These are phyloP conservation scores for Trichoderma asperelloides DNA, from an alignment of 495 filamentous ascomycete genomes.

Conservation along the genomic window DNA sequence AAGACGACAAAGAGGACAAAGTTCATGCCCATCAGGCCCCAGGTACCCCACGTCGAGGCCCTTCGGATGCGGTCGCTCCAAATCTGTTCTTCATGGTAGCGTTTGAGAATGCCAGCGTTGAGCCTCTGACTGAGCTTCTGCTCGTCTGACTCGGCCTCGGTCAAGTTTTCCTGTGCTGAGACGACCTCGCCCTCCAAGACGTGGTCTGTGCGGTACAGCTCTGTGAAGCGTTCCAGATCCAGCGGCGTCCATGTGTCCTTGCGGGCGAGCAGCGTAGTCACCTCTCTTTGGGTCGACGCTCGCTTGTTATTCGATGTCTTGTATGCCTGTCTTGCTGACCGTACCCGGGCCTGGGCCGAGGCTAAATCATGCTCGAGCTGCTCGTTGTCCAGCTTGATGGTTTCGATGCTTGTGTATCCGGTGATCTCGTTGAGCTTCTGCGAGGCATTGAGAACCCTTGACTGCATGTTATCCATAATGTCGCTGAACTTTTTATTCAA, in stretches of 20 bases:
- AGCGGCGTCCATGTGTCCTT: slow-evolving; percentile 83
- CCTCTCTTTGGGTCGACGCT: slow-evolving; percentile 84
- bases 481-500: slow-evolving; percentile 63
- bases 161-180: slow-evolving; percentile 60
- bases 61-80: slow-evolving; percentile 96
- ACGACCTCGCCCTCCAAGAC: slow-evolving; percentile 81
- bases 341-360: slow-evolving; percentile 53
- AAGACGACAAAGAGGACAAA: slow-evolving; percentile 80
- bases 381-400: slow-evolving; percentile 67
- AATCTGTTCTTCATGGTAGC: slow-evolving; percentile 98
- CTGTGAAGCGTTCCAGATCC: slow-evolving; percentile 92
- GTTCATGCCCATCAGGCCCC: slow-evolving; percentile 96
- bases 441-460: slow-evolving; percentile 71
- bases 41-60: slow-evolving; percentile 96
- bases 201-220: slow-evolving; percentile 85
- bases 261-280: slow-evolving; percentile 84
- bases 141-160: slow-evolving; percentile 64
- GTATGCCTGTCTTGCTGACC: slow-evolving; percentile 63
- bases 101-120: slow-evolving; percentile 68
- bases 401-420: slow-evolving; percentile 88
- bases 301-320: slow-evolving; percentile 68
- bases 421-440: slow-evolving; percentile 89
- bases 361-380: slow-evolving; percentile 58
- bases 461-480: slow-evolving; percentile 83
- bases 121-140: slow-evolving; percentile 66